phyloP scores from a whole-genome alignment of 805 yeast species.

The Brettanomyces bruxellensis region DNA sequence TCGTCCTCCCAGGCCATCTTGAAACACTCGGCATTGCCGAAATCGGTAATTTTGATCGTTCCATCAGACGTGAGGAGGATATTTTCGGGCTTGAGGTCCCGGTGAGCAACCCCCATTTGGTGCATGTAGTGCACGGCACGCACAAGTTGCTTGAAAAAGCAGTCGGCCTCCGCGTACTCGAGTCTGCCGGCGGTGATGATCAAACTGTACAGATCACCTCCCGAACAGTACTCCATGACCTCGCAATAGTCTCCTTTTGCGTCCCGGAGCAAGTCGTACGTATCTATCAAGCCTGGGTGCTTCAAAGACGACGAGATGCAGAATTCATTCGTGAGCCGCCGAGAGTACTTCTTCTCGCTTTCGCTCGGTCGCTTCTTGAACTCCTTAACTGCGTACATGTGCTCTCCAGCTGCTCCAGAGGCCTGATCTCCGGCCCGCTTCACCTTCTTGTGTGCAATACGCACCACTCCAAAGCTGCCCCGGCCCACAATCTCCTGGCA shows the following conservation, averaged over 20 bases:
- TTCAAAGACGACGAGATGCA: conserved; percentile 72
- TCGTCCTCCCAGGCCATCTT: conserved; percentile 77
- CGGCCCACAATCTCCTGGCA: conserved; percentile 93
- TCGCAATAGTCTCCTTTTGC: conserved; percentile 78
- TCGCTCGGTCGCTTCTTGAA: conserved; percentile 58
- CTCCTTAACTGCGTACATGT: conserved; percentile 80
- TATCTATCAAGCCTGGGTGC: conserved; percentile 68
- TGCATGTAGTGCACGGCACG: conserved; percentile 86
- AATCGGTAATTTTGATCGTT: conserved; percentile 72
- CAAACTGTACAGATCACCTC: conserved; percentile 71
- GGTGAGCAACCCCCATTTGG: conserved; percentile 80
- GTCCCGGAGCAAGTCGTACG: conserved; percentile 70
- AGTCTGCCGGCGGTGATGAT: conserved; percentile 70
- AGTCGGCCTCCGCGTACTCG: conserved; percentile 79
- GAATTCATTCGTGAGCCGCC: conserved; percentile 72
- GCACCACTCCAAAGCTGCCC: conserved; percentile 90
- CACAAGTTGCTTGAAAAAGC: conserved; percentile 78
- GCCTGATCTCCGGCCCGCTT: conserved; percentile 4
- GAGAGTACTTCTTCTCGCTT: conserved; percentile 55
- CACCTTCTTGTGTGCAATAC: conserved; percentile 69
- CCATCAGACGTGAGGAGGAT: conserved; percentile 67
- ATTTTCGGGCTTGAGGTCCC: conserved; percentile 88
- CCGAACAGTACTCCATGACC: conserved; percentile 78
- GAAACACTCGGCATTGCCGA: conserved; percentile 80
- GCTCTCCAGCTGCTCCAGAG: conserved; percentile 22